These are phyloP conservation scores for Arabis alpina DNA, from an alignment of 345 rosid genomes.

Conservation along the genomic window DNA sequence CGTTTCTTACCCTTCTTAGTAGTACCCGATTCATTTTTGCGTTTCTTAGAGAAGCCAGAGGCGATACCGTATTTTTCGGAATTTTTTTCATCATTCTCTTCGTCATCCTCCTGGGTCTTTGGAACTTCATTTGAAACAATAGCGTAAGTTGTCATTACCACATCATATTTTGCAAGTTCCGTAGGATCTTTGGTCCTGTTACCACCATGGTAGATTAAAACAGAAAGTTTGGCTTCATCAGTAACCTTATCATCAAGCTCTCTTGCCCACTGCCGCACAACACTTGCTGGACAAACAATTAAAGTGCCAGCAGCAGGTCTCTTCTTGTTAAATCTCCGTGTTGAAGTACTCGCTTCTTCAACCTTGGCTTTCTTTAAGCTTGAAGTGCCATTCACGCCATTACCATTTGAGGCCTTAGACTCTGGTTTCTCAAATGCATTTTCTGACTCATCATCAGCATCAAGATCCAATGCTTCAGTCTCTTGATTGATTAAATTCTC, in stretches of 20 bases:
- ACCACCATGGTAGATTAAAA: slow-evolving; percentile 85
- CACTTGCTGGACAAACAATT: slow-evolving; percentile 95
- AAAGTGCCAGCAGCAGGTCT: slow-evolving; percentile 91
- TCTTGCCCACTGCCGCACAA: slow-evolving; percentile 94
- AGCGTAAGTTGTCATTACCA: slow-evolving; percentile 88
- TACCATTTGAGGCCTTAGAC: slow-evolving; percentile 42
- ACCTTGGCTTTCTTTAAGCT: slow-evolving; percentile 48
- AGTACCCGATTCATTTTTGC: slow-evolving; percentile 48
- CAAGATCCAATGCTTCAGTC: slow-evolving; percentile 83
- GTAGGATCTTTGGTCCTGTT: slow-evolving; percentile 84
- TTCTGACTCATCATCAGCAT: slow-evolving; percentile 69
- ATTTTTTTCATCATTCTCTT: slow-evolving; percentile 69
- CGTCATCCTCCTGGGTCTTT: slow-evolving; percentile 78
- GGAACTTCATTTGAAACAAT: slow-evolving; percentile 95
- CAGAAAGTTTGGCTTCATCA: slow-evolving; percentile 66
- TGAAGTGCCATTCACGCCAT: slow-evolving; percentile 43
- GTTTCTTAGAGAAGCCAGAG: slow-evolving; percentile 71
- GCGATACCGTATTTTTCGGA: slow-evolving; percentile 68
- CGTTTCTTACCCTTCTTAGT: slow-evolving; percentile 65
- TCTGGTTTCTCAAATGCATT: slow-evolving; percentile 27
- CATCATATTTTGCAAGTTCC: slow-evolving; percentile 86
- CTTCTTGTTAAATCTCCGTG: slow-evolving; percentile 45
- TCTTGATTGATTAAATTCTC: slow-evolving; percentile 50
- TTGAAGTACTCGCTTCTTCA: slow-evolving; percentile 65
- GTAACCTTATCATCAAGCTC: slow-evolving; percentile 91